Evolutionary conservation across 192 early-diverging fungal species (phyloP), one percentile per base, ranked within the genome.

Genomic region (Linnemannia schmuckeri): DNA sequence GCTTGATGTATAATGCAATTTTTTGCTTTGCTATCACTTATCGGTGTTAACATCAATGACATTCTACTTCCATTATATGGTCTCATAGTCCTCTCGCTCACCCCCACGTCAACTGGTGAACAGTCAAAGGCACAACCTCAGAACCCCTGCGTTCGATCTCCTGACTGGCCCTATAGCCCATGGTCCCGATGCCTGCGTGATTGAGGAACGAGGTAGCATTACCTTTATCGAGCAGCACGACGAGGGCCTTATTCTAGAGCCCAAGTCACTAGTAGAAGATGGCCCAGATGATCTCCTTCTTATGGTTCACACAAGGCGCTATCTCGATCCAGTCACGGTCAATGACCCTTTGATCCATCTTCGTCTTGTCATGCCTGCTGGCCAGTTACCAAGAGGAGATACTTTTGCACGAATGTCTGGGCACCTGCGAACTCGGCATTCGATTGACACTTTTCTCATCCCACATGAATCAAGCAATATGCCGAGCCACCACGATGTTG

Each of bases 391-490:
- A 10, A 46, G 79, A 42, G 78, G 79, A 35, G 5, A 37, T 18
- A 63, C 75, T 22, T 86, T 86, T 73, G 75, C 70, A 6, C 35
- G 33, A 6, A 33, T 74, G 27, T 27, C 55, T 0, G 78, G 63
- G 0, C 74, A 75, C 0, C 18, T 86, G 7, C 79, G 75, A 0
- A 2, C 2, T 1, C 35, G 33, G 0, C 46, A 72, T 49, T 30
- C 54, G 57, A 54, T 86, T 42, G 84, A 86, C 55, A 86, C 84
- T 0, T 86, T 77, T 27, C 27, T 86, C 61, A 77, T 81, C 24
- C 84, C 79, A 22, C 46, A 81, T 63, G 79, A 81, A 35, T 61
- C 44, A 9, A 74, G 22, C 17, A 37, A 1, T 7, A 63, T 70
- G 0, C 46, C 77, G 15, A 42, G 37, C 13, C 61, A 81, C 30